phyloP scores from a whole-genome alignment of 495 filamentous ascomycete genomes.

The Mytilinidion resinicola region DNA sequence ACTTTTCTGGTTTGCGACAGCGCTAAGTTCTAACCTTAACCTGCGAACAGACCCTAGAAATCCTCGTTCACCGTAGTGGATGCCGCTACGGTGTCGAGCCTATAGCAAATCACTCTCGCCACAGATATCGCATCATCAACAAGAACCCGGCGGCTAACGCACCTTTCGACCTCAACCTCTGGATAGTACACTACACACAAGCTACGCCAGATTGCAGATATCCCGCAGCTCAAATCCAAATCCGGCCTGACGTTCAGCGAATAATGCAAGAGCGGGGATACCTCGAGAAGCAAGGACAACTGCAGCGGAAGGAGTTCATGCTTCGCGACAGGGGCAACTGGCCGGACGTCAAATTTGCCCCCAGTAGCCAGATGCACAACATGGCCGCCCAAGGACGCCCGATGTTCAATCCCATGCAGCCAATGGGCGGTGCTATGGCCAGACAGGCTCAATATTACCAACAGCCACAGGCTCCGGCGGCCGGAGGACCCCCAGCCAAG shows the following conservation, averaged over 20 bases:
- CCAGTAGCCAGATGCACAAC: slow-evolving; percentile 17
- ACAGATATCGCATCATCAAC: slow-evolving; percentile 74
- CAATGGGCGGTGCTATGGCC: background rate
- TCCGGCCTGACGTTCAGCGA: slow-evolving; percentile 51
- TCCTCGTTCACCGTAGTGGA: slow-evolving; percentile 72
- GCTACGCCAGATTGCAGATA: slow-evolving; percentile 65
- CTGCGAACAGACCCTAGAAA: slow-evolving; percentile 59
- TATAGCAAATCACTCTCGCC: slow-evolving; percentile 64
- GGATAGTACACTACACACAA: slow-evolving; percentile 88
- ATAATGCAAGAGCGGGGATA: slow-evolving; percentile 59
- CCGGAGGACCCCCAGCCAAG: slow-evolving; percentile 47
- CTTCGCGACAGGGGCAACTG: slow-evolving; percentile 80
- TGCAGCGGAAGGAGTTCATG: slow-evolving; percentile 89
- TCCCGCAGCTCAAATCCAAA: slow-evolving; percentile 56
- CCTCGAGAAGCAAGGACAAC: slow-evolving; percentile 70
- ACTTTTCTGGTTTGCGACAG: background rate
- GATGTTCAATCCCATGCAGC: slow-evolving; percentile 22
- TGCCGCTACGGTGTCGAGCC: slow-evolving; percentile 62
- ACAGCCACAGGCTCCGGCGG: slow-evolving; percentile 28
- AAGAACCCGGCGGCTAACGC: slow-evolving; percentile 56
- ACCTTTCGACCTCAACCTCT: slow-evolving; percentile 70
- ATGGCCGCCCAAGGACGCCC: slow-evolving; percentile 24
- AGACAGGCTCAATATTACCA: slow-evolving; percentile 15
- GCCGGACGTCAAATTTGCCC: slow-evolving; percentile 73
- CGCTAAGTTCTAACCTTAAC: slow-evolving; percentile 7